Conservation (phyloP, 1,284 basidiomycete species). For the Coriolopsis trogii region DNA sequence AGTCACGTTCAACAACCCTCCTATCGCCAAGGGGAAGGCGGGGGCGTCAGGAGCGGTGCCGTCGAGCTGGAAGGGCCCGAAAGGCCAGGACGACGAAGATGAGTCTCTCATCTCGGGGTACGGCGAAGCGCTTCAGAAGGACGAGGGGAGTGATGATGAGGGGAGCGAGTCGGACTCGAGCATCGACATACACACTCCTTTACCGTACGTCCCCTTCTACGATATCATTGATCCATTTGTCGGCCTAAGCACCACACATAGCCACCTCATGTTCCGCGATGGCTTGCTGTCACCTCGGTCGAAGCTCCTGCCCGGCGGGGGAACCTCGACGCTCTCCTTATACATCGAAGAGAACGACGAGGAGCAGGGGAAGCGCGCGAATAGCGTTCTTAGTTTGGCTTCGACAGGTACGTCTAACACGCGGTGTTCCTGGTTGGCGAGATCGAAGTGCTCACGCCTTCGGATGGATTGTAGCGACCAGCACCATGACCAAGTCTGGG, state of each 20-base stretch:
- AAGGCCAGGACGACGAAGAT: slow-evolving; percentile 15
- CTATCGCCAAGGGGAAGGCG: slow-evolving; percentile 14
- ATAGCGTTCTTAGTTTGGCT: slow-evolving; percentile 31
- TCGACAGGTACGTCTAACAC: slow-evolving; percentile 25
- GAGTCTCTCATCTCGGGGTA: slow-evolving; percentile 27
- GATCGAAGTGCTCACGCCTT: not conserved
- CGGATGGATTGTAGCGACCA: slow-evolving; percentile 25
- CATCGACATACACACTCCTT: slow-evolving; percentile 75
- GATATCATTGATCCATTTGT: not conserved
- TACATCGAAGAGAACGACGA: too few species aligned
- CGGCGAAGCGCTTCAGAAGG: slow-evolving; percentile 25
- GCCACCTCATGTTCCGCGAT: slow-evolving; percentile 73
- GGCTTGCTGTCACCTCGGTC: slow-evolving; percentile 79
- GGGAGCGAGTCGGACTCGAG: slow-evolving; percentile 66
- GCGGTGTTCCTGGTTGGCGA: not conserved
- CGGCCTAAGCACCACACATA: slow-evolving; percentile 27
- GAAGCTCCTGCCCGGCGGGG: too few species aligned
- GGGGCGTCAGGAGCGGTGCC: slow-evolving; percentile 18
- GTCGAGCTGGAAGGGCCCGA: slow-evolving; percentile 23
- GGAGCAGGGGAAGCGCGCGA: too few species aligned
- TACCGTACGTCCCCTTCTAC: slow-evolving; percentile 59
- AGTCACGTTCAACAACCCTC: slow-evolving; percentile 22
- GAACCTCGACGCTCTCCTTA: too few species aligned
- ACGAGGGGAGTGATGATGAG: slow-evolving; percentile 29
- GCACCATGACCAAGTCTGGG: slow-evolving; percentile 54